Conservation (phyloP, 345 rosid genomes). For the Eucalyptus erythrocorys region DNA sequence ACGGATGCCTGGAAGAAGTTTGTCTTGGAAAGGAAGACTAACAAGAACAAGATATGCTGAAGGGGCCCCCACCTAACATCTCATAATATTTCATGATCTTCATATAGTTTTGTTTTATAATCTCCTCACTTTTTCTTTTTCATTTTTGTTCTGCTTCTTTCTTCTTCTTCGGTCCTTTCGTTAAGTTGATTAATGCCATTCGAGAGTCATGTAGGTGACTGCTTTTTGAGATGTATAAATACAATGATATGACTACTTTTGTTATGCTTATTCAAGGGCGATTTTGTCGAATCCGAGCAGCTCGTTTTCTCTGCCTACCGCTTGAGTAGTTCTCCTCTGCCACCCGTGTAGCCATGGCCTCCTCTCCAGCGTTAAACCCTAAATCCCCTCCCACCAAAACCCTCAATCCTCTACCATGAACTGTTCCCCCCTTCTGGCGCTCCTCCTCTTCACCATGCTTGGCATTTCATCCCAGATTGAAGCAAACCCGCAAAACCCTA, state of each 20-base stretch:
- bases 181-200: neutral
- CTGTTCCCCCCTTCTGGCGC: too few relatives aligned
- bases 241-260: neutral
- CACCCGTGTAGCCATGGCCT: too few relatives aligned
- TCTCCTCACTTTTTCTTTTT: neutral
- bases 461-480: too few relatives aligned
- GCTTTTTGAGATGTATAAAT: neutral
- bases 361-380: too few relatives aligned
- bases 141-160: neutral
- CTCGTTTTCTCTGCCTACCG: too few relatives aligned
- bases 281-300: neutral
- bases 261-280: neutral
- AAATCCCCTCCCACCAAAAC: too few relatives aligned
- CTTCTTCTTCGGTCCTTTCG: neutral
- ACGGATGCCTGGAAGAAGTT: constrained; percentile 65
- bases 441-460: too few relatives aligned
- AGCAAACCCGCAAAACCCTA: too few relatives aligned
- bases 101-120: neutral
- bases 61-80: neutral
- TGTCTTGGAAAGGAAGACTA: constrained; percentile 35
- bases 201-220: neutral
- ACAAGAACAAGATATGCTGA: constrained; percentile 51
- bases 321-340: too few relatives aligned
- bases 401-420: too few relatives aligned
- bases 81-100: neutral